phyloP scores from a whole-genome alignment of 208 protist species.

The Leishmania tropica region DNA sequence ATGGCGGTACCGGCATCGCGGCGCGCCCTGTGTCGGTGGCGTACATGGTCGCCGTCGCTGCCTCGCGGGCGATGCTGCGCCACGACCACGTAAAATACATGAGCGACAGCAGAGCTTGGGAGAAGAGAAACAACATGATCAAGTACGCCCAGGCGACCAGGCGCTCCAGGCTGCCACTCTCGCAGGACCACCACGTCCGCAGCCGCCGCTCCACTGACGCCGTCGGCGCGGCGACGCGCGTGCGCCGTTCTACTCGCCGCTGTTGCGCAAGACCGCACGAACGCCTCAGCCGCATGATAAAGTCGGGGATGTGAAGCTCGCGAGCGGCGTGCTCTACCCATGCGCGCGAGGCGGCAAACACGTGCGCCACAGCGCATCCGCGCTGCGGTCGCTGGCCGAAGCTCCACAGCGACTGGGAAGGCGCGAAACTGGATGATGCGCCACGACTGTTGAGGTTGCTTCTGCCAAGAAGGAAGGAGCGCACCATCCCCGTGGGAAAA shows the following conservation, averaged over 20 bases:
- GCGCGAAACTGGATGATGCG: background rate
- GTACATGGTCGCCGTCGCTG: constrained; percentile 21
- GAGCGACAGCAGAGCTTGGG: constrained; percentile 3
- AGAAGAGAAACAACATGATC: constrained; percentile 13
- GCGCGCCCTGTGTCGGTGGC: constrained; percentile 5
- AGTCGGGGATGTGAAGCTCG: constrained; percentile 7
- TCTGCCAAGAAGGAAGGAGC: background rate
- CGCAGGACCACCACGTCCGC: background rate
- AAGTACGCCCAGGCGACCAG: constrained; percentile 6
- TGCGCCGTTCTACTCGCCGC: background rate
- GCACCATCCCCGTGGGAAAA: background rate
- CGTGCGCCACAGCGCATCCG: no score
- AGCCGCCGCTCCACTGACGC: background rate
- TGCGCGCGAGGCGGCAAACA: background rate
- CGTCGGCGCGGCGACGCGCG: background rate
- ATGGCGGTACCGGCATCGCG: background rate
- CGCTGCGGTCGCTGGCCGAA: background rate
- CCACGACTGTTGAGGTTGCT: background rate
- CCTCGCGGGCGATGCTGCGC: constrained; percentile 11
- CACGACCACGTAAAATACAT: constrained; percentile 27
- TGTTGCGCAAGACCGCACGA: background rate
- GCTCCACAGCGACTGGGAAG: background rate
- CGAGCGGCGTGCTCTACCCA: background rate
- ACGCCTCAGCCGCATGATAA: constrained; percentile 13
- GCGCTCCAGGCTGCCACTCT: background rate